These are phyloP conservation scores for Teunomyces lycoperdinae DNA, from an alignment of 805 yeast genomes.

Conservation along the genomic window DNA sequence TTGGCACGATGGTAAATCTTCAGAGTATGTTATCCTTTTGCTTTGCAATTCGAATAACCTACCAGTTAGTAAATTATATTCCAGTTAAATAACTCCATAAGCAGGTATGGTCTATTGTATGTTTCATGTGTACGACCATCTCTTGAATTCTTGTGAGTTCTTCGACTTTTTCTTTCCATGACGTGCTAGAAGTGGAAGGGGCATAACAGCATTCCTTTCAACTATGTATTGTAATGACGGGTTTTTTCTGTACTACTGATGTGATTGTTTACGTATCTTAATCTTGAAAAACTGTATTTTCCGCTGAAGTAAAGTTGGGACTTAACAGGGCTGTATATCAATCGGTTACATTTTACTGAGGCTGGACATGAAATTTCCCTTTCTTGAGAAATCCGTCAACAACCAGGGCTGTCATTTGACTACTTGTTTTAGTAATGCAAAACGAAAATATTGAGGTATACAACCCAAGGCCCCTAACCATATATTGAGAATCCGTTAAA, in stretches of 20 bases:
- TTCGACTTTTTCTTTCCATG: constrained; percentile 19
- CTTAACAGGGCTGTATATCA: neutral
- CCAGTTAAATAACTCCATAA: neutral
- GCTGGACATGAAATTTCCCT: too few relatives aligned
- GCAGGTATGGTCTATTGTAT: too few relatives aligned
- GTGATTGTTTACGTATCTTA: neutral
- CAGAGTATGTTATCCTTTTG: constrained; percentile 43
- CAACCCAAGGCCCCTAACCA: too few relatives aligned
- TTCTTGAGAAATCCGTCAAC: too few relatives aligned
- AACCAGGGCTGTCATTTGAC: too few relatives aligned
- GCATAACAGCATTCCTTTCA: constrained; percentile 1
- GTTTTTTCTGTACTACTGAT: neutral
- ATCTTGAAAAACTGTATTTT: neutral
- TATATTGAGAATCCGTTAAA: too few relatives aligned
- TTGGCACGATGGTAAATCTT: constrained; percentile 39
- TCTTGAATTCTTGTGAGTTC: constrained; percentile 26
- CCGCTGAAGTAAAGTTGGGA: neutral
- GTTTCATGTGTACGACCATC: constrained; percentile 13
- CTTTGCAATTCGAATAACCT: constrained; percentile 44
- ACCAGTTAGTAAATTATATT: constrained; percentile 7
- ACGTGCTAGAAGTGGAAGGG: neutral
- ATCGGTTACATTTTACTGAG: too few relatives aligned
- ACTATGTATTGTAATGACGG: neutral
- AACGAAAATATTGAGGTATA: too few relatives aligned
- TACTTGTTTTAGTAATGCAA: too few relatives aligned